Percentiles rank a stretch among this genome's conserved stretches.
phyloP scores from a whole-genome alignment of 306 rosid species.

The Amphicarpaea edgeworthii region DNA sequence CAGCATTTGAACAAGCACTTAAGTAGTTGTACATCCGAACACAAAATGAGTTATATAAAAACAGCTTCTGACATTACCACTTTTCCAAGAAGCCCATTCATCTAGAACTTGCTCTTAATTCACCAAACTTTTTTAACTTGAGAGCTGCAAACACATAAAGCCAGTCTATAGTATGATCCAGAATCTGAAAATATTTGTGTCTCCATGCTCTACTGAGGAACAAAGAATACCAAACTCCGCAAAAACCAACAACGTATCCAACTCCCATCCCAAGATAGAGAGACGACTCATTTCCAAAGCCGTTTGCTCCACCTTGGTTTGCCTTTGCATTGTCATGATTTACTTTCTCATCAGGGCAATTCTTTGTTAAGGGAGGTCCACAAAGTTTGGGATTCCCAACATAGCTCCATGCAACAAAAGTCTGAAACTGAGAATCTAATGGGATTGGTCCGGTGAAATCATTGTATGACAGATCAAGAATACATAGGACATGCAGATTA shows the following conservation, averaged over 20 bases:
- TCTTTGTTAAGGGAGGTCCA: background rate
- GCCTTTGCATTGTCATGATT: background rate
- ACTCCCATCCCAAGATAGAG: background rate
- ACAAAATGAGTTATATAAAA: background rate
- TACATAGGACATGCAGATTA: background rate
- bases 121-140: background rate
- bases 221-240: conserved; percentile 1
- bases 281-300: background rate
- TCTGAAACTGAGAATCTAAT: background rate
- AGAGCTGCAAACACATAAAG: background rate
- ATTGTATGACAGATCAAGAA: background rate
- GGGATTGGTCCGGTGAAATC: background rate
- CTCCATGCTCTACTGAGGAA: background rate
- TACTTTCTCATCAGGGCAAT: background rate
- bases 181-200: background rate
- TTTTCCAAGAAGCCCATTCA: background rate
- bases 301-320: background rate
- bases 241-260: background rate
- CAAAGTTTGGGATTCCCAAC: background rate
- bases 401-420: background rate
- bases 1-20: background rate
- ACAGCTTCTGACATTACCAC: background rate
- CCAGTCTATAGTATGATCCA: background rate
- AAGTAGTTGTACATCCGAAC: background rate
- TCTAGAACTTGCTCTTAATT: background rate